Evolutionary conservation across 148 eudicot species (phyloP), one percentile per base, ranked within the genome.

Genomic region (Mesembryanthemum crystallinum): DNA sequence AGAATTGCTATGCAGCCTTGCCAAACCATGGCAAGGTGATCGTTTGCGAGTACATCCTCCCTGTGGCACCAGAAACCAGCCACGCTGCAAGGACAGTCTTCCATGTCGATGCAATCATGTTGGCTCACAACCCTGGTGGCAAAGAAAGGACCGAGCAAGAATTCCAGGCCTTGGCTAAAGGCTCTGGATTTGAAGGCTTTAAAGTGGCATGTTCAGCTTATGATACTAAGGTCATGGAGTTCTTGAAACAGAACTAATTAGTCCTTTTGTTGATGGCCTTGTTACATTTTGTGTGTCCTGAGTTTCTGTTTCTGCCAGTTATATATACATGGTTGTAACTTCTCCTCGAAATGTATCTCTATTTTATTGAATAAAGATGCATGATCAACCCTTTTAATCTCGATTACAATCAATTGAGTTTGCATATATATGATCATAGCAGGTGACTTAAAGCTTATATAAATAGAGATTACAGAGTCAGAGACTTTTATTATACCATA

Each of bases 81-180:
- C 79, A 81, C 1, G 81, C 89, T 1, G 86, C 97, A 0, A 74
- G 87, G 81, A 84, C 83, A 7, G 91, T 88, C 5, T 76, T 94
- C 74, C 97, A 92, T 12, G 74, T 85, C 0, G 97, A 94, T 42
- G 92, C 87, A 0, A 86, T 94, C 63, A 94, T 94, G 98, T 76
- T 94, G 77, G 93, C 92, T 10, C 93, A 86, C 74, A 88, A 88
- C 81, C 93, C 97, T 0, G 95, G 95, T 58, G 98, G 98, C 13
- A 92, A 92, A 73, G 97, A 92, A 77, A 90, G 98, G 87, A 94
- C 98, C 0, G 87, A 85, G 76, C 83, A 82, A 54, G 98, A 94
- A 68, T 94, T 87, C 52, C 85, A 89, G 82, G 79, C 78, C 8
- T 80, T 94, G 78, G 98, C 96, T 4, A 89, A 88, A 58, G 87